These are phyloP conservation scores for Cladophialophora immunda DNA, from an alignment of 2,329 filamentous ascomycete species.

Conservation along the genomic window DNA sequence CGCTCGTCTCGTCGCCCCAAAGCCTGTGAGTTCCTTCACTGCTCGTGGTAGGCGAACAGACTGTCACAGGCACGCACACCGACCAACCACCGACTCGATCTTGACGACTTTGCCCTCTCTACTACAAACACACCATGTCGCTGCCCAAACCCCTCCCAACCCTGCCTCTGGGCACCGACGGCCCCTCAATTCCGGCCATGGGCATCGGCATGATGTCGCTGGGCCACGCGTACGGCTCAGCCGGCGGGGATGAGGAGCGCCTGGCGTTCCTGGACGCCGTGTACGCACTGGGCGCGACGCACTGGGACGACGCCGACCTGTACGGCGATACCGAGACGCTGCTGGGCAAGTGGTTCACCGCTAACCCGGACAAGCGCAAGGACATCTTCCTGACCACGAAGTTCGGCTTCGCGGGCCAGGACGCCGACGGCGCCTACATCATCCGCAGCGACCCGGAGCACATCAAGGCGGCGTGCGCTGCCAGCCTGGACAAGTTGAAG, in stretches of 20 bases:
- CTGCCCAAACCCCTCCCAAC: slow-evolving; percentile 36
- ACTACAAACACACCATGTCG: too few species aligned
- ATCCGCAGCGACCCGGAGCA: slow-evolving; percentile 51
- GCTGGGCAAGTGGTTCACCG: slow-evolving; percentile 41
- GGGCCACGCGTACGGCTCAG: slow-evolving; percentile 53
- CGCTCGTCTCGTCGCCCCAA: too few species aligned
- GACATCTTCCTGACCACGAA: slow-evolving; percentile 38
- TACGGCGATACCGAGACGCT: slow-evolving; percentile 46
- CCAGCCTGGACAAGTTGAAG: slow-evolving; percentile 48
- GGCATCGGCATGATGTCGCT: slow-evolving; percentile 42
- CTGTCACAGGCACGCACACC: too few species aligned
- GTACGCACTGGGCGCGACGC: slow-evolving; percentile 34
- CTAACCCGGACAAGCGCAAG: slow-evolving; percentile 33
- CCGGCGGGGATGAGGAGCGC: slow-evolving; percentile 56
- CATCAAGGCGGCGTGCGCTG: slow-evolving; percentile 47
- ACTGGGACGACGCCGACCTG: slow-evolving; percentile 46
- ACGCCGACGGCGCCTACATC: slow-evolving; percentile 8
- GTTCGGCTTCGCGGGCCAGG: slow-evolving; percentile 17
- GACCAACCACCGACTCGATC: too few species aligned
- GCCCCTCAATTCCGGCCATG: slow-evolving; percentile 43
- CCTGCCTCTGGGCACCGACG: slow-evolving; percentile 42
- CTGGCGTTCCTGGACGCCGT: slow-evolving; percentile 49
- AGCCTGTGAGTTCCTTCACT: too few species aligned
- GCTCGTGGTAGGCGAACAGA: too few species aligned
- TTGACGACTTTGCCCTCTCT: too few species aligned